Base-by-base conservation (phyloP, 2,329 filamentous ascomycete species). In the Phialophora expanda region DNA sequence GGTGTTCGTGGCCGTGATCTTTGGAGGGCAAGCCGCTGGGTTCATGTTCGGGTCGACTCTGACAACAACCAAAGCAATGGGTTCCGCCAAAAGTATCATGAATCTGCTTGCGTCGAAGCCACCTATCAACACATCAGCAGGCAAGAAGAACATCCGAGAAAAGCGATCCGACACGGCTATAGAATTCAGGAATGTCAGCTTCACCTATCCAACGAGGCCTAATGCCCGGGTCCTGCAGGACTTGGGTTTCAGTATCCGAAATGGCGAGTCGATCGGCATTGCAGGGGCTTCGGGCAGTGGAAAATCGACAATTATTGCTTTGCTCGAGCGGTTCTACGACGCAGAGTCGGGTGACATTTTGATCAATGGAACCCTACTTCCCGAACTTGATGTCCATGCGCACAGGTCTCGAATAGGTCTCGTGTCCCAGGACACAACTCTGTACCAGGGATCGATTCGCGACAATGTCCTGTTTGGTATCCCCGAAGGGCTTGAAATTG, bases 241-340 rank as follows among this genome's bases (percentile, higher is more conserved):
- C 1, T 77, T 90, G 14, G 84, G 80, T 12, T 79, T 90, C 34
- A 81, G 80, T 0, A 84, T 90, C 44, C 66, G 66, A 7, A 72
- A 75, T 0, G 77, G 77, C 3, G 68, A 77, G 20, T 67, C 66
- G 22, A 53, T 56, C 76, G 95, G 93, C 0, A 85, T 98, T 1
- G 94, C 98, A 9, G 95, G 94, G 11, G 90, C 93, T 0, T 93
- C 90, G 56, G 94, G 95, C 2, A 96, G 93, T 74, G 94, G 95
- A 65, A 98, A 99, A 82, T 92, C 88, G 55, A 98, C 94, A 0
- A 95, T 93, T 0, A 96, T 98, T 75, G 90, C 91, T 4, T 84
- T 98, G 2, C 82, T 98, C 22, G 93, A 98, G 76, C 89, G 94
- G 32, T 97, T 98, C 81, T 98, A 98, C 76, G 92, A 97, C 72